Percentiles rank a stretch among this genome's conserved stretches.
These are phyloP conservation scores for Fusarium pseudonygamai DNA, from an alignment of 2,329 filamentous ascomycete species.

Conservation along the genomic window DNA sequence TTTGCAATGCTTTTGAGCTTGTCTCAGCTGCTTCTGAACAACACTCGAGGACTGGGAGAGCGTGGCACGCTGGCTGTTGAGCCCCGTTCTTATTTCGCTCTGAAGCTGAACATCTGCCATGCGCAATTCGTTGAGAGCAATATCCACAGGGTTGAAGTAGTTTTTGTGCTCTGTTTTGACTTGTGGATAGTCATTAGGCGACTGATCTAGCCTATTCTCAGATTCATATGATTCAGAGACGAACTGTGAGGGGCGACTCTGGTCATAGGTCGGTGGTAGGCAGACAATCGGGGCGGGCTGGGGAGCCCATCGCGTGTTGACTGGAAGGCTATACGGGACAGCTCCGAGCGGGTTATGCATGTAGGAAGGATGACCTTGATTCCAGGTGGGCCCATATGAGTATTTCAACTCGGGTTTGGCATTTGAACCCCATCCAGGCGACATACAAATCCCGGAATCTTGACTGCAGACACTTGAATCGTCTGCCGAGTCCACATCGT, in stretches of 20 bases:
- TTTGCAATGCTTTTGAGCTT: not conserved
- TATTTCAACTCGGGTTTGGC: not conserved
- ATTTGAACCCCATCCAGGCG: not conserved
- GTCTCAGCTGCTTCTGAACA: not conserved
- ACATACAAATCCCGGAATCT: not conserved
- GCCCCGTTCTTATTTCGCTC: not conserved
- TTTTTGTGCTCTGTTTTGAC: not conserved
- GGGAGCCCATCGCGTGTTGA: not conserved
- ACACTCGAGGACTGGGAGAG: not conserved
- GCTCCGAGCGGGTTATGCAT: not conserved
- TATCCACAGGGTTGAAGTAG: accelerated
- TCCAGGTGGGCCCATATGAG: not conserved
- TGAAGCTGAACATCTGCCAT: not conserved
- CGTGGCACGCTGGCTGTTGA: not conserved
- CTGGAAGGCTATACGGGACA: accelerated
- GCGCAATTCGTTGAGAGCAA: not conserved
- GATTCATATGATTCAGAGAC: not conserved
- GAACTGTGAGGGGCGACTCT: not conserved
- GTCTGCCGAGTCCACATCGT: too few relatives aligned
- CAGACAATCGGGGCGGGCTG: too few relatives aligned
- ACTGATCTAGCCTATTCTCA: too few relatives aligned
- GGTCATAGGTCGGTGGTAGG: not conserved
- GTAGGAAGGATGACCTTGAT: not conserved
- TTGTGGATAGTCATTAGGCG: not conserved
- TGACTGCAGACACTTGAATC: not conserved